Percentiles rank a stretch among this genome's conserved stretches.
These are phyloP conservation scores for Sclerotinia minor DNA, from an alignment of 2,329 filamentous ascomycete species.

Conservation along the genomic window DNA sequence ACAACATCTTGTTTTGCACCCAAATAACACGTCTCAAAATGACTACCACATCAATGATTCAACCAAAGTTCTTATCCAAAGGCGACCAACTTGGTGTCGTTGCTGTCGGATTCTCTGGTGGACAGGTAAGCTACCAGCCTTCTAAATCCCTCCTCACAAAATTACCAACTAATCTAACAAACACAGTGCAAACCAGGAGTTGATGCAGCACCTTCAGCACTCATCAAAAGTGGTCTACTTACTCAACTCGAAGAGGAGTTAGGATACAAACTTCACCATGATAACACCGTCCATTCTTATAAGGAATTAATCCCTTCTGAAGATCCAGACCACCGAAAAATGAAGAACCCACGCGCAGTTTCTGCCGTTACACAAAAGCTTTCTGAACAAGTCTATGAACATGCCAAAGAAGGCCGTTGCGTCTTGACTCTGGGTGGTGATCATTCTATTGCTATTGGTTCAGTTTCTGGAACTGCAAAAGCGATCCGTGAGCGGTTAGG, in stretches of 20 bases:
- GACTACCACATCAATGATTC: constrained; percentile 41
- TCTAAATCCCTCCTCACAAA: constrained; percentile 20
- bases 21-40: constrained; percentile 30
- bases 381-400: constrained; percentile 80
- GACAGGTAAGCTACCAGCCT: constrained; percentile 65
- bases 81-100: constrained; percentile 84
- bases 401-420: constrained; percentile 79
- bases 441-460: constrained; percentile 95
- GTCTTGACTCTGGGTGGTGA: constrained; percentile 94
- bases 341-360: constrained; percentile 91
- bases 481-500: constrained; percentile 80
- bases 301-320: constrained; percentile 65
- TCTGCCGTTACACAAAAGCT: constrained; percentile 81
- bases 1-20: constrained; percentile 2
- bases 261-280: constrained; percentile 83
- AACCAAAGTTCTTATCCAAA: constrained; percentile 72
- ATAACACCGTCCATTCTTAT: constrained; percentile 81
- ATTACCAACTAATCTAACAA: constrained; percentile 27
- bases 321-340: constrained; percentile 81
- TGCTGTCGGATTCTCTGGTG: constrained; percentile 93
- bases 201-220: constrained; percentile 83
- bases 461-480: constrained; percentile 81
- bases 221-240: constrained; percentile 86
- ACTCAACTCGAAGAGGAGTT: constrained; percentile 81
- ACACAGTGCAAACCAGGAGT: constrained; percentile 82